Base-by-base conservation (phyloP, 2,329 filamentous ascomycete species). In the Orbilia brochopaga region DNA sequence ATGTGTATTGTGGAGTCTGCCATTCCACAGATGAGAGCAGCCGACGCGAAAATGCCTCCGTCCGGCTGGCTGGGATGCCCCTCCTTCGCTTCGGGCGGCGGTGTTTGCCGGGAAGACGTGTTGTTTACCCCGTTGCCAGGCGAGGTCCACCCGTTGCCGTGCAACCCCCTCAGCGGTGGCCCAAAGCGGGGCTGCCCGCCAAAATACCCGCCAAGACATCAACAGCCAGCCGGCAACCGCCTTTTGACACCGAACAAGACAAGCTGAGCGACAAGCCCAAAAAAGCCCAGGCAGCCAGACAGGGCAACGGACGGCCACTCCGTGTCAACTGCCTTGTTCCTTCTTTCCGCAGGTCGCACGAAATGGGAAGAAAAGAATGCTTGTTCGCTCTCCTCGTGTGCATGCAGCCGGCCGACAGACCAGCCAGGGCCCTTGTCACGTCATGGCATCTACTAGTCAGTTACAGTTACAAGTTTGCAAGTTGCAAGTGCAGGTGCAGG, bases 91-190 rank as follows among this genome's bases (percentile, higher is more conserved):
- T 32, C 27, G 27, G 27, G 3, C 40, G 11, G n/a, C 21, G 53
- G 58, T 63, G 65, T 46, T 46, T 51, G 19, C 32, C 30, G 37
- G 66, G 66, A 64, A 64, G 66, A 70, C 66, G 66, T 64, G 66
- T 70, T 70, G 66, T 70, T 70, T 70, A 58, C 46, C 40, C 50
- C 24, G 66, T 70, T 64, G 60, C 66, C 59, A 70, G 53, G 17
- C 27, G 17, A 44, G n/a, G 2, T 23, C 50, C 24, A 3, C 24
- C 57, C 30, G 57, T 52, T 42, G 37, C 51, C 21, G 32, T 64
- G 46, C 59, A 40, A 60, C 66, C 66, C n/a, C 66, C 66, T 63
- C 59, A 59, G 60, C 55, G 51, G 30, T 50, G 40, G 46, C 59
- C 23, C 32, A 51, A 56, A 63, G 66, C 63, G 66, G 66, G 66